Base-by-base conservation (phyloP, 306 rosid genomes). In the Trifolium repens region DNA sequence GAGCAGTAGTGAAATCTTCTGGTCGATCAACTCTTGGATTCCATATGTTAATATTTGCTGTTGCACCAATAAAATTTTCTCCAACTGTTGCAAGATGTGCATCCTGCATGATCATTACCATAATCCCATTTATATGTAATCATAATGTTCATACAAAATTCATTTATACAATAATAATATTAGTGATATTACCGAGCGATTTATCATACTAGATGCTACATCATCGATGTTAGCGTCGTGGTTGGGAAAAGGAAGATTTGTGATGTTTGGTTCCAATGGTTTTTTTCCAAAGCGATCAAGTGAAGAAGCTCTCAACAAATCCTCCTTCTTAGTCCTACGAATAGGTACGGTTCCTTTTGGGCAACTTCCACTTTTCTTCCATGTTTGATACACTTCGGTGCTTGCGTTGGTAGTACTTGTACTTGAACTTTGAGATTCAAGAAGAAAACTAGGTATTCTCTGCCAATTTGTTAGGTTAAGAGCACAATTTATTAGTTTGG, bases 351-450 rank as follows among this genome's bases (percentile, higher is more conserved):
- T 87, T 81, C 87, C 92, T 14, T 84, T 2, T 3, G 96, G 96
- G 80, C 97, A 88, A 7, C 82, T 84, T 80, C 94, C 96, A 69
- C 83, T 86, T 71, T 34, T 89, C 5, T 79, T 92, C 96, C 96
- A 93, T 50, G 43, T 70, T 9, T 90, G 98, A 22, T 63, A 68
- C 4, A 77, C 37, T 7, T 26, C 58, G 8, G 46, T 8, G 2
- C 32, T 3, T 13, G 37, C 7, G 0, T 13, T 8, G 1, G 47
- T 39, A 12, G 5, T 59, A 43, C 67, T 24, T 0, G 3, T 49
- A 32, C 74, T 81, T 50, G 73, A 5, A 67, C 58, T 68, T 39
- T 72, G 16, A 7, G 71, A 69, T 19, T 72, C 43, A 7, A 67
- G 7, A 0, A 15, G 2, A 59, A 68, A 83, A 32, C 55, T 52